A percentile compares a stretch with the other conserved stretches of the same genome.
phyloP scores from a whole-genome alignment of 2,329 filamentous ascomycete species.

The Graphilbum fragrans region DNA sequence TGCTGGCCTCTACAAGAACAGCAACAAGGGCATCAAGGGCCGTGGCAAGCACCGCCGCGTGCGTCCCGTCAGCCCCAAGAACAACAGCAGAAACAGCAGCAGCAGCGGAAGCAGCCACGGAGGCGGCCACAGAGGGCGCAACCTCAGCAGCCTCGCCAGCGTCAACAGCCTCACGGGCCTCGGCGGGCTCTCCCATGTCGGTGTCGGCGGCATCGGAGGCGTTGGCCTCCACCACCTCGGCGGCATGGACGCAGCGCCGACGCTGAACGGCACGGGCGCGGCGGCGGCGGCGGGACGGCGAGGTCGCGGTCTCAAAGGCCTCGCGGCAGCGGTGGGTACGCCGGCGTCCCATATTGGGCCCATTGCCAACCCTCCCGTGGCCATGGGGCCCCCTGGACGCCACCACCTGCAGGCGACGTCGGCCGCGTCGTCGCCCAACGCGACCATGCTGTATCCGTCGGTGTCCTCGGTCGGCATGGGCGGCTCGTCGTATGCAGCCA shows the following conservation, averaged over 20 bases:
- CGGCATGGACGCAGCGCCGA: no score
- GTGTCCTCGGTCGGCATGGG: no score
- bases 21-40: constrained; percentile 96
- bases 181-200: background rate
- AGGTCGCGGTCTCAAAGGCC: no score
- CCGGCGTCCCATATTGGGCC: background rate
- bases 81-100: constrained; percentile 7
- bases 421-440: no score
- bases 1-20: constrained; percentile 83
- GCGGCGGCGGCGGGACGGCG: no score
- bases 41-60: constrained; percentile 75
- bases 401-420: no score
- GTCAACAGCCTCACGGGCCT: constrained; percentile 1
- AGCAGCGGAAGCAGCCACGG: background rate
- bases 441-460: no score
- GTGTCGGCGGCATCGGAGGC: background rate
- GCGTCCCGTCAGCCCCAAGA: constrained; percentile 10
- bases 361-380: background rate
- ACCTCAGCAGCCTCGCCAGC: constrained; percentile 6
- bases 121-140: background rate
- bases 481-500: no score
- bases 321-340: background rate
- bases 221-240: no score
- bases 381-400: background rate
- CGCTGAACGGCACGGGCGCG: no score